Conservation (phyloP, 306 rosid genomes). For the Corylus americana region DNA sequence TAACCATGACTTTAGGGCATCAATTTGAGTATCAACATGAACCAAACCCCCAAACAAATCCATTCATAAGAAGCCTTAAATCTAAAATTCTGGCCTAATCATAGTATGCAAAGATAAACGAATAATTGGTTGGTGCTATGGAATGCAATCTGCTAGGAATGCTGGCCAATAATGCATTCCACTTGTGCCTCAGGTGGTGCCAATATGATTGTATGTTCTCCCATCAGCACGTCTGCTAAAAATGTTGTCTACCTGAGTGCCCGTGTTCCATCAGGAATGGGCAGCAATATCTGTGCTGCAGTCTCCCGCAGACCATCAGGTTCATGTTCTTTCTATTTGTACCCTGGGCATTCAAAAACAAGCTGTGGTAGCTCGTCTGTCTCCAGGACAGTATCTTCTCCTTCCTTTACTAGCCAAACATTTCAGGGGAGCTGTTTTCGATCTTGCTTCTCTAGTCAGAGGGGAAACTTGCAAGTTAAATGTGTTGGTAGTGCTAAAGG, state of each 20-base stretch:
- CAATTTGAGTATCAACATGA: not conserved
- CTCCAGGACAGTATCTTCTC: constrained; percentile 38
- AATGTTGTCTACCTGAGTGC: constrained; percentile 51
- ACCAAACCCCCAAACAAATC: not conserved
- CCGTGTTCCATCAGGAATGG: constrained; percentile 47
- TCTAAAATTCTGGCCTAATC: too few species aligned
- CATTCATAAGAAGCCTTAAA: not conserved
- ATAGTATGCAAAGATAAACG: too few species aligned
- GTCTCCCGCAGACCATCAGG: constrained; percentile 46
- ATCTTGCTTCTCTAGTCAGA: constrained; percentile 56
- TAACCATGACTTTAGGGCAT: not conserved
- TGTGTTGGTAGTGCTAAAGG: constrained; percentile 34
- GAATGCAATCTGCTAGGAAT: not conserved
- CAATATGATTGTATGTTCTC: constrained; percentile 51
- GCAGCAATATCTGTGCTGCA: constrained; percentile 59
- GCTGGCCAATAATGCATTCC: constrained; percentile 30
- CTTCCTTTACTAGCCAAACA: constrained; percentile 46
- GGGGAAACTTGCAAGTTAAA: constrained; percentile 32
- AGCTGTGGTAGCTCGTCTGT: constrained; percentile 43
- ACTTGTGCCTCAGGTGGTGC: constrained; percentile 58
- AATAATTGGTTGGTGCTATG: too few species aligned
- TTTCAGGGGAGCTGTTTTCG: constrained; percentile 48
- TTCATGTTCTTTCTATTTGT: constrained; percentile 43
- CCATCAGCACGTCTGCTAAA: constrained; percentile 44
- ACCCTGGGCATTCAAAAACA: constrained; percentile 34